phyloP scores from a whole-genome alignment of 192 early-diverging fungal genomes.

The Fimicolochytrium jonesii region DNA sequence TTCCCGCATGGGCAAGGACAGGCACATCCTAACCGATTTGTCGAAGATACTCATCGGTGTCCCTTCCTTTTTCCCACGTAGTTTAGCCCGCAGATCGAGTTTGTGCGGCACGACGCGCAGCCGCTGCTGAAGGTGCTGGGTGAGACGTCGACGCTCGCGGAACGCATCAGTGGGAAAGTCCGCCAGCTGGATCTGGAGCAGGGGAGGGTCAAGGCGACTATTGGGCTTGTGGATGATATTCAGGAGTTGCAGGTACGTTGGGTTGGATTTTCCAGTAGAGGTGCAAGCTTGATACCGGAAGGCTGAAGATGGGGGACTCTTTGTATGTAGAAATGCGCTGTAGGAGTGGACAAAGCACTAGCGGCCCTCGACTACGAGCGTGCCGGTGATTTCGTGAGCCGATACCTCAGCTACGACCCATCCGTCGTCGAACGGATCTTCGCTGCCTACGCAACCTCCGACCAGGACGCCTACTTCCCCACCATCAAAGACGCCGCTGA shows the following conservation, averaged over 20 bases:
- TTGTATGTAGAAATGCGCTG: slow-evolving; percentile 56
- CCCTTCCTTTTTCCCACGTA: background rate
- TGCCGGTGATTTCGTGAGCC: slow-evolving; percentile 61
- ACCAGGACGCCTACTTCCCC: background rate
- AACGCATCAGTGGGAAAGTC: slow-evolving; percentile 80
- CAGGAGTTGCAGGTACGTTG: slow-evolving; percentile 40
- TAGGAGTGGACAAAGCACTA: slow-evolving; percentile 61
- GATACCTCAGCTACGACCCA: slow-evolving; percentile 55
- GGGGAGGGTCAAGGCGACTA: slow-evolving; percentile 58
- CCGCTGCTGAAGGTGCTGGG: slow-evolving; percentile 41
- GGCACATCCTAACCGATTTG: background rate
- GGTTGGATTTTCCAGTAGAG: no score
- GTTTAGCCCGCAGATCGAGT: slow-evolving; percentile 36
- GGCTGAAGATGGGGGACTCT: no score
- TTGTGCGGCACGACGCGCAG: slow-evolving; percentile 42
- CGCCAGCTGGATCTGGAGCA: slow-evolving; percentile 76
- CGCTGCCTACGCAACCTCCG: slow-evolving; percentile 43
- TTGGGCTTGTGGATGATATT: slow-evolving; percentile 68
- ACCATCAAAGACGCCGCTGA: background rate
- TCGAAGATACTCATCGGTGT: background rate
- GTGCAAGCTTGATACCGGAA: no score
- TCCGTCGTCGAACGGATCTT: slow-evolving; percentile 58
- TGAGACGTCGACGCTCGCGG: slow-evolving; percentile 68
- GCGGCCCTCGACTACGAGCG: slow-evolving; percentile 58
- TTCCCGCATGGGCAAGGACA: background rate